Base-by-base conservation (phyloP, 2,329 filamentous ascomycete genomes). In the Xylaria sp. region DNA sequence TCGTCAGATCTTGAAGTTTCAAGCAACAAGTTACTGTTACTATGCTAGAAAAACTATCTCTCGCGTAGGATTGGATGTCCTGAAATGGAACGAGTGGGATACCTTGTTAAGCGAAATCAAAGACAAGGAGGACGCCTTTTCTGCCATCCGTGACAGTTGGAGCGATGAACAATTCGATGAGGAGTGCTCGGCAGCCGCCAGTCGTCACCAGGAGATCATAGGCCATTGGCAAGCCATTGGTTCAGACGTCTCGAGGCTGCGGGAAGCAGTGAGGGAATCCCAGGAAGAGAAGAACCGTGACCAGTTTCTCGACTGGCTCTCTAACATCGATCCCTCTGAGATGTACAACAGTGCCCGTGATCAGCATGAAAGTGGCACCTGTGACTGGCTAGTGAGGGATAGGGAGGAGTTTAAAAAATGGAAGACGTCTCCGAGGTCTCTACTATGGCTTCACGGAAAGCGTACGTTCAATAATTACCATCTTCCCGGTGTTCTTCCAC, bases 401-500 rank as follows among this genome's bases (percentile, higher is more conserved):
- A 49, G 31, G 3, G 9, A 62, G 2, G 15, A 55, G 5, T 62
- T 62, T 17, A 56, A 50, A 5, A 62, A 29, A 4, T 62, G 60
- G 60, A 10, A 62, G n/a, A 13, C 5, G 31, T 56, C 31, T 5
- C 25, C 61, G n/a, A 51, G 25, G 20, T 47, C 53, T 50, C n/a
- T 50, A 3, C 13, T 57, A 27, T 63, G 60, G 60, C 22, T 63
- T n/a, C 51, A 63, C n/a, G 60, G 60, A 49, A 63, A 63, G 42
- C 13, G 51, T 62, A 17, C 9, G 20, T 3, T 5, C 2, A 15
- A 44, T 9, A 7, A 22, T 10, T 1, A 9, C 15, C 5, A 15
- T 3, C 33, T 15, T 9, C 7, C 29, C 33, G 4, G 22, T 10
- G 27, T 39, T 51, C 31, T 27, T 33, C 25, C 4, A 13, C 60